Base-by-base conservation (phyloP, 2,329 filamentous ascomycete species). In the Paracorniculantispora psalliotae region DNA sequence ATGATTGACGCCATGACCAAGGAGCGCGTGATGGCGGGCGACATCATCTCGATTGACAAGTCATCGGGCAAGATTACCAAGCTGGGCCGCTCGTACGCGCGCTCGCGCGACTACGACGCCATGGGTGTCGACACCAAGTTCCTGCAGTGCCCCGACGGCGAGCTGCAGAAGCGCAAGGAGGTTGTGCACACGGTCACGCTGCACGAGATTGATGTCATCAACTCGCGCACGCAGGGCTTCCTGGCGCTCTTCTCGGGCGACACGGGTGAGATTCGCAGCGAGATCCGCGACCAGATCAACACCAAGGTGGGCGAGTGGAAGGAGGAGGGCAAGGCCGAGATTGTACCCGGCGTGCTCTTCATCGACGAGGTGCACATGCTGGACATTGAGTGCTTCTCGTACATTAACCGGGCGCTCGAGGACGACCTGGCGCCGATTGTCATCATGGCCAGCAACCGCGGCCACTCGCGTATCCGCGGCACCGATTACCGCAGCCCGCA, bases 1-100 rank as follows among this genome's bases (percentile, higher is more conserved):
- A 97, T 99, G 94, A 99, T 99, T 66, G 94, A 99, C 72, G 92
- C 92, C 64, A 97, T 99, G 92, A 97, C 92, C 66, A 97, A 97
- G 77, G 94, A 99, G 79, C 93, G 96, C 68, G 91, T 99, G 64
- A 96, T 97, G 88, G 94, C 94, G 4, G 94, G 94, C 67, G 94
- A 99, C 72, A 94, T 99, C 66, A 96, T 99, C 68, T 96, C 91
- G 59, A 97, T 99, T 67, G 94, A 99, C 80, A 99, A 99, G 79
- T 92, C 93, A 0, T 96, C 92, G 2, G 94, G 94, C 65, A 96
- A 97, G 76, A 97, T 99, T 72, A 96, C 92, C 57, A 99, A 97
- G 77, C 84, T 99, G 23, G 94, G 94, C 60, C 88, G 94, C 58
- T 97, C 92, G 30, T 99, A 94, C 75, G 92, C 94, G 21, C 87